phyloP scores from a whole-genome alignment of 108 stramenopile species.

The Ochromonas danica region DNA sequence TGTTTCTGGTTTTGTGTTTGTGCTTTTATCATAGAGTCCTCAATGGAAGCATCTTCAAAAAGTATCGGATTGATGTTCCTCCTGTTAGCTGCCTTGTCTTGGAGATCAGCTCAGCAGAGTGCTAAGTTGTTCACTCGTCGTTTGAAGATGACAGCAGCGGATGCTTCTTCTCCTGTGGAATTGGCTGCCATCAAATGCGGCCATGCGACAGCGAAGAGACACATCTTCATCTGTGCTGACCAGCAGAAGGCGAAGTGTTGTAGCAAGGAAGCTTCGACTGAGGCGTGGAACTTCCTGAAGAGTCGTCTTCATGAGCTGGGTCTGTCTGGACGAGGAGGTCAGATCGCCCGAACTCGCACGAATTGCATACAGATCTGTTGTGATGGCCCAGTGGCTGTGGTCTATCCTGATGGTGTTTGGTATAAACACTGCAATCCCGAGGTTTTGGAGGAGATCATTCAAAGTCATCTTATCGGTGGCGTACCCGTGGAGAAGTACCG shows the following conservation, averaged over 20 bases:
- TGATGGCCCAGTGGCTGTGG: conserved; percentile 25
- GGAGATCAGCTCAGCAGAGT: too few species aligned
- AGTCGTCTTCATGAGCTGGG: neutral
- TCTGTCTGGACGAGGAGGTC: neutral
- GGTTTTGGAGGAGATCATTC: conserved; percentile 30
- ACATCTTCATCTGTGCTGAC: conserved; percentile 55
- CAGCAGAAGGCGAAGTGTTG: conserved; percentile 69
- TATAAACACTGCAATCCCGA: conserved; percentile 7
- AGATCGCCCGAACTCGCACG: neutral
- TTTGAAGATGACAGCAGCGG: too few species aligned
- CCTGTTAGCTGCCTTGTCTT: too few species aligned
- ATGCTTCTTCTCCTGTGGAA: too few species aligned
- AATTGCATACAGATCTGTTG: conserved; percentile 24
- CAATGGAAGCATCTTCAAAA: too few species aligned
- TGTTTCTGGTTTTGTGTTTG: too few species aligned
- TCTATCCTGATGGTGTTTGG: conserved; percentile 36
- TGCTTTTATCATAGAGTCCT: too few species aligned
- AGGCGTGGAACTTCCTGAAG: conserved; percentile 26
- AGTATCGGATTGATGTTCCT: too few species aligned
- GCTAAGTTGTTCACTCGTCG: too few species aligned
- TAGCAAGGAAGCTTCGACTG: conserved; percentile 29
- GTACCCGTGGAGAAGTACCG: neutral
- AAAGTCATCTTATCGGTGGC: conserved; percentile 30
- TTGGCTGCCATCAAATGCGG: too few species aligned
- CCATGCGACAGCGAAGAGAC: too few species aligned